These are phyloP conservation scores for Pseudogymnoascus sp. DNA, from an alignment of 2,329 filamentous ascomycete species.

Conservation along the genomic window DNA sequence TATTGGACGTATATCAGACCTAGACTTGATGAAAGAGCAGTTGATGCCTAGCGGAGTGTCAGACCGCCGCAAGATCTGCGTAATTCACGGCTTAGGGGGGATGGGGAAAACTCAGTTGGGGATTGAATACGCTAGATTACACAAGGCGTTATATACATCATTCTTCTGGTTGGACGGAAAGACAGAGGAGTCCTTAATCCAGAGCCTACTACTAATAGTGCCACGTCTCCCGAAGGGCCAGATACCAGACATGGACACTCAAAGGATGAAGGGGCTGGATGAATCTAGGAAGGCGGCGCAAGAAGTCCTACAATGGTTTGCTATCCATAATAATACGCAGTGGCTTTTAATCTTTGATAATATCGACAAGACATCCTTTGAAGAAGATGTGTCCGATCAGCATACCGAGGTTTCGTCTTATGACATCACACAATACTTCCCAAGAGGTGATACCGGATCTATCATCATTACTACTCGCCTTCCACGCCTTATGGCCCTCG, in stretches of 20 bases:
- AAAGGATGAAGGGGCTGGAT: constrained; percentile 11
- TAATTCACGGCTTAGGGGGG: constrained; percentile 9
- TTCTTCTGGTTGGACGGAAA: constrained; percentile 31
- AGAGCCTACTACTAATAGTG: constrained; percentile 23
- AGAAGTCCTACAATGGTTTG: constrained; percentile 27
- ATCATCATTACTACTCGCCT: constrained; percentile 19
- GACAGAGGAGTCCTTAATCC: constrained; percentile 25
- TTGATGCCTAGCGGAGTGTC: constrained; percentile 12
- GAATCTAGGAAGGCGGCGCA: constrained; percentile 18
- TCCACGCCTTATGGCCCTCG: constrained; percentile 10
- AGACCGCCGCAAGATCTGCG: constrained; percentile 15
- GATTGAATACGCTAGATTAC: constrained; percentile 20
- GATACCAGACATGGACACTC: constrained; percentile 16
- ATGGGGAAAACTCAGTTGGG: constrained; percentile 13
- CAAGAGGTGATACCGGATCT: constrained; percentile 10
- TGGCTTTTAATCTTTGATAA: constrained; percentile 34
- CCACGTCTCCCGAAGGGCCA: constrained; percentile 21
- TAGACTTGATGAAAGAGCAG: constrained; percentile 13
- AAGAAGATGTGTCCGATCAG: constrained; percentile 12
- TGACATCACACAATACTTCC: constrained; percentile 15
- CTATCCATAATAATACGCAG: constrained; percentile 20
- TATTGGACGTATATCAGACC: constrained; percentile 17
- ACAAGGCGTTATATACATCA: constrained; percentile 23
- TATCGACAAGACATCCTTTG: constrained; percentile 23
- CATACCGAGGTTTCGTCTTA: constrained; percentile 12